Percentiles rank a stretch among this genome's conserved stretches.
These are phyloP conservation scores for Cryptococcus wingfieldii DNA, from an alignment of 1,284 basidiomycete species.

Conservation along the genomic window DNA sequence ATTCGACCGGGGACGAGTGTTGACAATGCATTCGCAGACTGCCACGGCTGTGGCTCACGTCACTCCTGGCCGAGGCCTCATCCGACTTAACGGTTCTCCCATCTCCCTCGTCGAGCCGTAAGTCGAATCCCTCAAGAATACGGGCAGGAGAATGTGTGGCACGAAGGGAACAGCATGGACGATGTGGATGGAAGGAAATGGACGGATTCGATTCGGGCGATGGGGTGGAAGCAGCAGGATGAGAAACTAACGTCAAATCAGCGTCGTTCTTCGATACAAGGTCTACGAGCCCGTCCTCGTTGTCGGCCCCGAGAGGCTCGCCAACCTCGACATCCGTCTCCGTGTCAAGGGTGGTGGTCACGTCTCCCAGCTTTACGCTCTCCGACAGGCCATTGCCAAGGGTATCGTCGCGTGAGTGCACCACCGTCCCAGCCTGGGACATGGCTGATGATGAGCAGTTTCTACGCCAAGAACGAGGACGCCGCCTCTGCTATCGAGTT, in stretches of 20 bases:
- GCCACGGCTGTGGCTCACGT: conserved; percentile 94
- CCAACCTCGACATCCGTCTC: conserved; percentile 89
- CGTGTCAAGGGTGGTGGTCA: conserved; percentile 99
- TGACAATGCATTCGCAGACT: conserved; percentile 58
- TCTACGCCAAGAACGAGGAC: conserved; percentile 98
- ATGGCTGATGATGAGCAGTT: conserved; percentile 23
- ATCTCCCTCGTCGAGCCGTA: conserved; percentile 86
- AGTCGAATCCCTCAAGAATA: conserved; percentile 22
- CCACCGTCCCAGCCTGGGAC: conserved; percentile 26
- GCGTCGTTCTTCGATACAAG: conserved; percentile 92
- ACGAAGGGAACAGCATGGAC: neutral
- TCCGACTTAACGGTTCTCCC: conserved; percentile 96
- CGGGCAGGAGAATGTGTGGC: neutral
- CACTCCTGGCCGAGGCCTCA: conserved; percentile 93
- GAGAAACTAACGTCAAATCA: conserved; percentile 10
- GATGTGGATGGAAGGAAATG: neutral
- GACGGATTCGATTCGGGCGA: neutral
- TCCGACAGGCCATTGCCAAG: conserved; percentile 98
- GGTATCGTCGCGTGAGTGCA: conserved; percentile 77
- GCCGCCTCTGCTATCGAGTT: conserved; percentile 93
- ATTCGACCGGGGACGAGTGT: neutral
- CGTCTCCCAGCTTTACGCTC: conserved; percentile 97
- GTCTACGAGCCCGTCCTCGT: conserved; percentile 95
- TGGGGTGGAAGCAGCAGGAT: neutral
- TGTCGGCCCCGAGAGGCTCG: conserved; percentile 78